Conservation (phyloP, 805 yeast species). For the Pichia ethanolica region DNA sequence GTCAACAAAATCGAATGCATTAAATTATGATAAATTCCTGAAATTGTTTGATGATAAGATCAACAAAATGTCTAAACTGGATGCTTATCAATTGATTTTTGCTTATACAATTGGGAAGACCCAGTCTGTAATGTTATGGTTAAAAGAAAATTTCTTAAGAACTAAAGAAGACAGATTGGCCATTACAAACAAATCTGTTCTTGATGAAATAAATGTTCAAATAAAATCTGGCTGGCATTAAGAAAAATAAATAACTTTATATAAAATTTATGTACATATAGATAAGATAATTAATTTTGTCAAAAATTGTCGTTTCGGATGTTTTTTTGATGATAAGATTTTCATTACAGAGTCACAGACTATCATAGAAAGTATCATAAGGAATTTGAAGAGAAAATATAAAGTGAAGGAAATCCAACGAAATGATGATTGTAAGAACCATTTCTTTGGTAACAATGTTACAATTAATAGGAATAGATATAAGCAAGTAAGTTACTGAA, state of each 20-base stretch:
- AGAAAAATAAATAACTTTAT: background rate
- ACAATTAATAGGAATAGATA: no score
- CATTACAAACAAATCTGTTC: slow-evolving; percentile 2
- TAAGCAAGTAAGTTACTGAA: no score
- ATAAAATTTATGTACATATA: no score
- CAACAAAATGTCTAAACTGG: slow-evolving; percentile 14
- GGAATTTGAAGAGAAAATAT: no score
- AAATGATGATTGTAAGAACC: no score
- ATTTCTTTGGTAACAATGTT: no score
- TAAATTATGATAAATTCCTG: slow-evolving; percentile 17
- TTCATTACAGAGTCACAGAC: no score
- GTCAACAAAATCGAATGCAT: slow-evolving; percentile 14
- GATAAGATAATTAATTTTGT: no score
- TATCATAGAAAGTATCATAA: no score
- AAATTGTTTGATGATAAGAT: slow-evolving; percentile 13
- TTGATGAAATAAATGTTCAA: background rate
- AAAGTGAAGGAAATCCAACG: no score
- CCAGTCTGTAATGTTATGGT: slow-evolving; percentile 21
- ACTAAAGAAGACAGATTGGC: slow-evolving; percentile 16
- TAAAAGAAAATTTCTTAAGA: slow-evolving; percentile 18
- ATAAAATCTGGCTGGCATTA: slow-evolving; percentile 8
- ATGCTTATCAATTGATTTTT: slow-evolving; percentile 26
- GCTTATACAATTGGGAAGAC: slow-evolving; percentile 25
- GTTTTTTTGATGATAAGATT: no score
- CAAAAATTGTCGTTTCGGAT: no score